These are phyloP conservation scores for Iris pallida DNA, from an alignment of 116 monocot genomes.

Conservation along the genomic window DNA sequence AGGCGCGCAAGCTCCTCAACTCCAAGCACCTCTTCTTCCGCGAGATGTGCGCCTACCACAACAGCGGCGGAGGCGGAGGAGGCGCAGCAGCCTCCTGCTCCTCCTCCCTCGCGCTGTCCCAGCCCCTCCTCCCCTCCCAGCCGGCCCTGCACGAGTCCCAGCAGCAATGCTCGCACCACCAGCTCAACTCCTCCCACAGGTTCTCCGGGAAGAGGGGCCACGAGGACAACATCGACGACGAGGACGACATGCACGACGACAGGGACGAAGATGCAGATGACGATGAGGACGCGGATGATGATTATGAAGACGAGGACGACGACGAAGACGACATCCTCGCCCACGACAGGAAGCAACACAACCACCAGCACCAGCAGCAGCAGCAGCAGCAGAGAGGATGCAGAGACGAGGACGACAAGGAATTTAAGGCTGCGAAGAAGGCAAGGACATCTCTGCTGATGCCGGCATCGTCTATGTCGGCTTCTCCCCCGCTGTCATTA, in stretches of 20 bases:
- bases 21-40: slow-evolving; percentile 87
- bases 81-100: not conserved
- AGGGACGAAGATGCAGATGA: not conserved
- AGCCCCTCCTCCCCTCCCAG: not conserved
- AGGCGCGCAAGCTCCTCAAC: slow-evolving; percentile 73
- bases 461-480: not conserved
- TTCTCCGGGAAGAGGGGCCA: slow-evolving; percentile 10
- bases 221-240: slow-evolving; percentile 19
- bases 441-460: not conserved
- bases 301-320: slow-evolving; percentile 15
- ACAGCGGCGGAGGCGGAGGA: slow-evolving; percentile 12
- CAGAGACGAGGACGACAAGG: slow-evolving; percentile 18
- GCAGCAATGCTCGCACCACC: slow-evolving; percentile 24
- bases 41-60: slow-evolving; percentile 82
- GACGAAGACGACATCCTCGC: slow-evolving; percentile 20
- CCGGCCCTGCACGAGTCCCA: slow-evolving; percentile 1
- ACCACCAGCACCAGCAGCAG: not conserved
- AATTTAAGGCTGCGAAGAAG: slow-evolving; percentile 1
- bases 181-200: not conserved
- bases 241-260: not conserved
- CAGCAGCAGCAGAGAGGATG: not conserved
- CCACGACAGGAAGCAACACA: slow-evolving; percentile 19
- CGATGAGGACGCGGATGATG: slow-evolving; percentile 9
- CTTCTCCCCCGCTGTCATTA: slow-evolving; percentile 19
- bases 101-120: not conserved